Conservation (phyloP, 345 rosid genomes). For the Eucalyptus tenuipes region DNA sequence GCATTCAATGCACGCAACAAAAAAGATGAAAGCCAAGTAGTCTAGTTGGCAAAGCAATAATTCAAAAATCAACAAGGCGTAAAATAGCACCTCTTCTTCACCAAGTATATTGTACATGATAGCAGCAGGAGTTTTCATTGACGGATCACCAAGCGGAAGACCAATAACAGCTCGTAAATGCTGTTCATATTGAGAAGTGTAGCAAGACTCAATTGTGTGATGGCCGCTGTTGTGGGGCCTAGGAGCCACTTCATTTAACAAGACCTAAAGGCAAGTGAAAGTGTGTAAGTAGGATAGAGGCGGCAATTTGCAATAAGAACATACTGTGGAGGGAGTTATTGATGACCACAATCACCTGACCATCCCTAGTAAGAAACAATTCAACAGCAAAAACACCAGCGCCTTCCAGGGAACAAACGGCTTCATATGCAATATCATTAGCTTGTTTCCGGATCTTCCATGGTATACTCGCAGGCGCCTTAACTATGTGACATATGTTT, state of each 20-base stretch:
- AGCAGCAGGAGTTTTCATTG: constrained; percentile 88
- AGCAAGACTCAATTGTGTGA: constrained; percentile 92
- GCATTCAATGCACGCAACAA: background rate
- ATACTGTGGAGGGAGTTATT: background rate
- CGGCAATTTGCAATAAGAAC: background rate
- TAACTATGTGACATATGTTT: constrained; percentile 92
- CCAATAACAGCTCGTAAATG: constrained; percentile 89
- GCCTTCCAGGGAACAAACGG: constrained; percentile 83
- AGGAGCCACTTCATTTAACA: constrained; percentile 95
- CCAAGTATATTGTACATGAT: constrained; percentile 89
- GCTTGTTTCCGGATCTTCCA: constrained; percentile 78
- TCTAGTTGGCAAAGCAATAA: background rate
- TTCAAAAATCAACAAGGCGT: background rate
- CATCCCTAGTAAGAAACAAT: constrained; percentile 70
- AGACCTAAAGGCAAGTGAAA: constrained; percentile 28
- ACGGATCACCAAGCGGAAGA: constrained; percentile 96
- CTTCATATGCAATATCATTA: constrained; percentile 63
- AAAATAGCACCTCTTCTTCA: constrained; percentile 53
- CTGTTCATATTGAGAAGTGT: constrained; percentile 89
- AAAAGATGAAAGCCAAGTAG: background rate
- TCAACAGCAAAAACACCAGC: constrained; percentile 97
- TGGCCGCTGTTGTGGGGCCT: constrained; percentile 99
- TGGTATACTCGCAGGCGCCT: constrained; percentile 80
- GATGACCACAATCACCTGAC: constrained; percentile 39
- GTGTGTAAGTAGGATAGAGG: background rate